phyloP scores from a whole-genome alignment of 345 rosid genomes.

The Populus alba region DNA sequence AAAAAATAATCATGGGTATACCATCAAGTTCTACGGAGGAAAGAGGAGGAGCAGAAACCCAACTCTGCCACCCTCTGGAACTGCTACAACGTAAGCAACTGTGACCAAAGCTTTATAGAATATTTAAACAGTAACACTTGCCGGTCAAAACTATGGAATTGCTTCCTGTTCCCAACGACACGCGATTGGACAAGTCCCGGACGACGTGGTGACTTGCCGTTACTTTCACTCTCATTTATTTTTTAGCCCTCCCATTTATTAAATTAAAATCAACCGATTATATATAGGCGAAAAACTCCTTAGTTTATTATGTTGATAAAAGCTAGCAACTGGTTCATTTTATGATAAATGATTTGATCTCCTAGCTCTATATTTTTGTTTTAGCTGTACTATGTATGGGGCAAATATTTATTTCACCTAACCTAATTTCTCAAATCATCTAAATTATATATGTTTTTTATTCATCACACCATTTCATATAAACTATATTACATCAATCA shows the following conservation, averaged over 20 bases:
- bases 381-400: neutral
- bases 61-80: neutral
- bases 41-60: too few species aligned
- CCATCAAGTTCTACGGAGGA: too few species aligned
- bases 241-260: neutral
- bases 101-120: neutral
- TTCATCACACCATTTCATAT: too few species aligned
- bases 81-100: conserved; percentile 24
- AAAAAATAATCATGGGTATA: too few species aligned
- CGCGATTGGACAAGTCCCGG: conserved; percentile 49
- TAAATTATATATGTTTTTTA: too few species aligned
- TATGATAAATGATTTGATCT: neutral
- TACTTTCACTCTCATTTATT: conserved; percentile 3
- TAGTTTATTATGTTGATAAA: neutral
- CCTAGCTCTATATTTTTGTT: too few species aligned
- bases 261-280: too few species aligned
- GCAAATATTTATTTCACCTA: too few species aligned
- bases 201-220: conserved; percentile 57
- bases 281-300: neutral
- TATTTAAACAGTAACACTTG: conserved; percentile 27
- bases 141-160: neutral
- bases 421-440: too few species aligned
- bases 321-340: neutral
- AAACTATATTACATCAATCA: too few species aligned
- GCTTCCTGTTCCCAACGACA: conserved; percentile 47